phyloP scores from a whole-genome alignment of 2,329 filamentous ascomycete genomes.

The Didymella pomorum region DNA sequence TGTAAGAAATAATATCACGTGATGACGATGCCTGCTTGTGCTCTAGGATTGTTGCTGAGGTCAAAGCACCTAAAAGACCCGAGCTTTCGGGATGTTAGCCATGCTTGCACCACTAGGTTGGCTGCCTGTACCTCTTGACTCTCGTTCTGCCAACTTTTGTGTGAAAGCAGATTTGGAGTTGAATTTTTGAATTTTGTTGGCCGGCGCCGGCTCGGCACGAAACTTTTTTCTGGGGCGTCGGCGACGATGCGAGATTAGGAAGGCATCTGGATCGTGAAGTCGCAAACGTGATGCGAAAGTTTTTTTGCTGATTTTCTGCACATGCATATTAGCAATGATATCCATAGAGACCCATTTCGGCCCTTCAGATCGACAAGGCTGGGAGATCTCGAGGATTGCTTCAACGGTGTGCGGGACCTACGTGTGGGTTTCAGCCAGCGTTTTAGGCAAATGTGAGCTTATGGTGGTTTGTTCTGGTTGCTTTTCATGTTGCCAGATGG shows the following conservation, averaged over 20 bases:
- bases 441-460: neutral
- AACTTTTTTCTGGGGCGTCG: slow-evolving; percentile 17
- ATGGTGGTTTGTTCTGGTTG: neutral
- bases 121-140: slow-evolving; percentile 17
- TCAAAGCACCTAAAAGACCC: slow-evolving; percentile 4
- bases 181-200: slow-evolving; percentile 15
- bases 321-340: slow-evolving; percentile 15
- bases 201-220: slow-evolving; percentile 22
- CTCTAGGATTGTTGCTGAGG: neutral
- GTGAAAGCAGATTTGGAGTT: slow-evolving; percentile 12
- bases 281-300: slow-evolving; percentile 10
- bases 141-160: slow-evolving; percentile 10
- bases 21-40: slow-evolving; percentile 6
- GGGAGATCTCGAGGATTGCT: neutral
- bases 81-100: slow-evolving; percentile 18
- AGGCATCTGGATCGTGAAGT: slow-evolving; percentile 18
- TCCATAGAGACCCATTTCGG: neutral
- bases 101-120: slow-evolving; percentile 11
- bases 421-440: neutral
- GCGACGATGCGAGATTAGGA: slow-evolving; percentile 14
- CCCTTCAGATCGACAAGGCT: slow-evolving; percentile 1
- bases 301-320: slow-evolving; percentile 14
- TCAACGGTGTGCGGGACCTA: neutral
- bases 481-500: neutral
- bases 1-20: slow-evolving; percentile 12